Conservation (phyloP, 768 basidiomycete species). For the Kondoa subrosea region DNA sequence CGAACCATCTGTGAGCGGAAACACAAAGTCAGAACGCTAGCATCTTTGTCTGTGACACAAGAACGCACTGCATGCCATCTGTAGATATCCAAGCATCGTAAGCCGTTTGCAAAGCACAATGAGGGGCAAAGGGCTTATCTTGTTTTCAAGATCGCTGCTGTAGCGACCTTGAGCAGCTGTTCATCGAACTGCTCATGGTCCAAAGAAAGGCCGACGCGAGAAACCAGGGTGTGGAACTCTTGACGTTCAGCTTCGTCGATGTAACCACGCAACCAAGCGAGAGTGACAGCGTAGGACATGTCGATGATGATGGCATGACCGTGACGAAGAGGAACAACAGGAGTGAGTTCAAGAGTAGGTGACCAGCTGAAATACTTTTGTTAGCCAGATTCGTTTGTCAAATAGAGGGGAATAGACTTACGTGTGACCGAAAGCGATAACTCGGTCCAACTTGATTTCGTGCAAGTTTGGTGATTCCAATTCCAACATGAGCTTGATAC, state of each 20-base stretch:
- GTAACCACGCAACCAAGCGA: slow-evolving; percentile 32
- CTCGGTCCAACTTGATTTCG: slow-evolving; percentile 34
- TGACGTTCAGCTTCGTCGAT: slow-evolving; percentile 32
- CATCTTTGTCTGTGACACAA: no score
- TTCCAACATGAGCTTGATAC: slow-evolving; percentile 34
- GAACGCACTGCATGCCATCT: slow-evolving; percentile 22
- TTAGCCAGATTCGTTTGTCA: neutral
- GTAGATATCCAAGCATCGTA: no score
- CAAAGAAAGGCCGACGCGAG: slow-evolving; percentile 31
- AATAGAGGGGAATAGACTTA: slow-evolving; percentile 6
- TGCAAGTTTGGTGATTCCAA: slow-evolving; percentile 34
- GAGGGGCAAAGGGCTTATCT: no score
- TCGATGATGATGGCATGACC: slow-evolving; percentile 29
- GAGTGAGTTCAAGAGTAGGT: slow-evolving; percentile 32
- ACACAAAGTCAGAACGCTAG: slow-evolving; percentile 32
- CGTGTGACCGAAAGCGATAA: slow-evolving; percentile 33
- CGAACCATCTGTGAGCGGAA: no score
- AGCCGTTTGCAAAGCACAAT: no score
- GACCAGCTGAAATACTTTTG: slow-evolving; percentile 24
- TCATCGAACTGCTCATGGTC: slow-evolving; percentile 32
- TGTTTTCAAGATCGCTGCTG: slow-evolving; percentile 30
- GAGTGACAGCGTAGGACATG: slow-evolving; percentile 34
- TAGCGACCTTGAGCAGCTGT: slow-evolving; percentile 30
- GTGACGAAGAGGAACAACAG: slow-evolving; percentile 32
- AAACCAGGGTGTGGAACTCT: slow-evolving; percentile 31